phyloP scores from a whole-genome alignment of 371 early-diverging fungal species.

The Batrachochytrium dendrobatidis region DNA sequence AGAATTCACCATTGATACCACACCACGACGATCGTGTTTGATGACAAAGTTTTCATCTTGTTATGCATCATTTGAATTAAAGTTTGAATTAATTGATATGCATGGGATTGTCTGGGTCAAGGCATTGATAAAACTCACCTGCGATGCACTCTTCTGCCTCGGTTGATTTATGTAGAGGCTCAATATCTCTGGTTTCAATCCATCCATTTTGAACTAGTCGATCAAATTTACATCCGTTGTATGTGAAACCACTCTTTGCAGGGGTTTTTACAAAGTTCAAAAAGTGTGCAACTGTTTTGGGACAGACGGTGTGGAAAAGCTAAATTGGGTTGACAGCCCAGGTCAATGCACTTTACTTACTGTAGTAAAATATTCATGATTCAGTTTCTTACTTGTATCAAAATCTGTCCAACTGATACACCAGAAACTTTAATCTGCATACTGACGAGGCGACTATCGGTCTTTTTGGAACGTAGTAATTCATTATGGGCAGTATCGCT shows the following conservation, averaged over 20 bases:
- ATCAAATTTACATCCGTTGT: slow-evolving; percentile 12
- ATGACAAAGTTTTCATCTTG: slow-evolving; percentile 42
- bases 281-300: slow-evolving; percentile 19
- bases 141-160: not conserved
- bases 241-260: slow-evolving; percentile 1
- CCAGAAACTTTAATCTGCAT: not conserved
- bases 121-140: slow-evolving; percentile 1
- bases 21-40: slow-evolving; percentile 28
- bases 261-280: slow-evolving; percentile 16
- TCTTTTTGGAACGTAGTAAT: not conserved
- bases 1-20: slow-evolving; percentile 29
- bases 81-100: not conserved
- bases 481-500: not conserved
- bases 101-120: slow-evolving; percentile 3
- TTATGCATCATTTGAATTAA: not conserved
- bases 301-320: slow-evolving; percentile 22
- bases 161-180: not conserved
- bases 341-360: not conserved
- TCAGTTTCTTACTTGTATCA: not conserved
- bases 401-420: not conserved
- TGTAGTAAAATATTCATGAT: not conserved
- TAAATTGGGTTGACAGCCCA: slow-evolving; percentile 8
- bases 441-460: not conserved
- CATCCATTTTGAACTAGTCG: slow-evolving; percentile 29
- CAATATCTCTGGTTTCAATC: slow-evolving; percentile 31